Evolutionary conservation across 768 basidiomycete genomes (phyloP).

Genomic region (Trametes elegans): DNA sequence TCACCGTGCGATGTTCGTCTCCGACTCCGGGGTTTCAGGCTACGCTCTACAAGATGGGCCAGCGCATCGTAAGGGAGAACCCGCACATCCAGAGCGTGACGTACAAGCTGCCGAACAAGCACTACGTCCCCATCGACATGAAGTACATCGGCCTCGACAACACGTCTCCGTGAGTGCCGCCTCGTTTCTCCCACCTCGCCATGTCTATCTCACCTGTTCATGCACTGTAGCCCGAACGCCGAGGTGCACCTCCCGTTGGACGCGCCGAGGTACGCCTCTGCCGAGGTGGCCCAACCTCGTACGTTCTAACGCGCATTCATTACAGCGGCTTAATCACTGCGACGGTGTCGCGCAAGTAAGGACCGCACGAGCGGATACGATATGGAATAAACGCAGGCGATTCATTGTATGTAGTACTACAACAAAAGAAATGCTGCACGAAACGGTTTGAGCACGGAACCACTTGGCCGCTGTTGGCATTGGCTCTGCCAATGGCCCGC

Average conservation of each 20-base stretch:
- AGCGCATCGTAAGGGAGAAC: conserved; percentile 68
- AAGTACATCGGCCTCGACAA: conserved; percentile 71
- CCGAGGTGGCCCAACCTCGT: neutral
- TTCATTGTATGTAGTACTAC: no score
- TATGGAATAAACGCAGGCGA: no score
- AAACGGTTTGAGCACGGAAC: no score
- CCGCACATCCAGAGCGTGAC: conserved; percentile 53
- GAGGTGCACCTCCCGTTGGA: conserved; percentile 87
- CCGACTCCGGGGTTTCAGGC: conserved; percentile 50
- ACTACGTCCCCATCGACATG: conserved; percentile 90
- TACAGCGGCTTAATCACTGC: conserved; percentile 60
- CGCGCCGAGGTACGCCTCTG: conserved; percentile 80
- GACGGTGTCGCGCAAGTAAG: neutral
- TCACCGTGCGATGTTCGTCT: neutral
- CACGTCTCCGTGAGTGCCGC: conserved; percentile 48
- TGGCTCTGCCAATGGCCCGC: no score
- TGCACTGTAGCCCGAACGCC: conserved; percentile 58
- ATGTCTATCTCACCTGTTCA: no score
- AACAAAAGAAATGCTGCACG: no score
- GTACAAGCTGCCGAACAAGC: conserved; percentile 89
- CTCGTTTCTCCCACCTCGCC: neutral
- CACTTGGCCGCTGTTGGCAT: no score
- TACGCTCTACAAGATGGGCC: conserved; percentile 87
- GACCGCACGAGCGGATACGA: neutral
- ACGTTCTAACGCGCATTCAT: neutral